Evolutionary conservation across 495 filamentous ascomycete genomes (phyloP).

Genomic region (Trichoderma virens): DNA sequence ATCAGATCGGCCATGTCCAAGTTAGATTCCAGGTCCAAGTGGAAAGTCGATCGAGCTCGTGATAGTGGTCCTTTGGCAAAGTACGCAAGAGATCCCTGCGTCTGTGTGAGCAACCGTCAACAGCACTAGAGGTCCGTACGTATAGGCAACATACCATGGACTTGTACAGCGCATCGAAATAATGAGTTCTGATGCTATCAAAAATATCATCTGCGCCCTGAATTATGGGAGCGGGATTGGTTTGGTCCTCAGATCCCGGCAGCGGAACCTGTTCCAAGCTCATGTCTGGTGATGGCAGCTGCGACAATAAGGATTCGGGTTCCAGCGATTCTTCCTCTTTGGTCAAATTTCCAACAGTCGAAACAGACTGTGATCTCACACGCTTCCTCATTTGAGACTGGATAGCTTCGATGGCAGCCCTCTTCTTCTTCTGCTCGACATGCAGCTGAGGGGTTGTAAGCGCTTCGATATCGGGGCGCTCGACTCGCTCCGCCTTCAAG

Average conservation of each 20-base stretch:
- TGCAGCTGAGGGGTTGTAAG: conserved; percentile 31
- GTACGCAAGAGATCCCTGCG: conserved; percentile 85
- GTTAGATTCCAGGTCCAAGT: conserved; percentile 45
- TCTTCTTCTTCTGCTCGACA: conserved; percentile 39
- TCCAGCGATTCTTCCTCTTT: neutral
- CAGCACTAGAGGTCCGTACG: neutral
- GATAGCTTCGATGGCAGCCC: conserved; percentile 45
- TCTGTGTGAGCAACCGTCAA: conserved; percentile 19
- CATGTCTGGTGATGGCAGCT: neutral
- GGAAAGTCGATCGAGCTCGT: conserved; percentile 72
- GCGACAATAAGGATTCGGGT: neutral
- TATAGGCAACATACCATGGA: conserved; percentile 55
- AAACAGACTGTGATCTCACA: conserved; percentile 18
- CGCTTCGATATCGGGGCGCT: conserved; percentile 10
- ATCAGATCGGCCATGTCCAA: conserved; percentile 53
- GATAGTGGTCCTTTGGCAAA: conserved; percentile 95
- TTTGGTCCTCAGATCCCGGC: conserved; percentile 10
- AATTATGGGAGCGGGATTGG: neutral
- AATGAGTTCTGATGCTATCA: conserved; percentile 64
- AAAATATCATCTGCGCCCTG: conserved; percentile 49
- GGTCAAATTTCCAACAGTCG: conserved; percentile 12
- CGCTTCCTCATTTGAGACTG: conserved; percentile 38
- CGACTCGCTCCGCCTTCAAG: conserved; percentile 11
- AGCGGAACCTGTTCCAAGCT: conserved; percentile 1
- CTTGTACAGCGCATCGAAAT: conserved; percentile 81